Conservation (phyloP, 176 grass and related monocot species). For the Luzula sylvatica region DNA sequence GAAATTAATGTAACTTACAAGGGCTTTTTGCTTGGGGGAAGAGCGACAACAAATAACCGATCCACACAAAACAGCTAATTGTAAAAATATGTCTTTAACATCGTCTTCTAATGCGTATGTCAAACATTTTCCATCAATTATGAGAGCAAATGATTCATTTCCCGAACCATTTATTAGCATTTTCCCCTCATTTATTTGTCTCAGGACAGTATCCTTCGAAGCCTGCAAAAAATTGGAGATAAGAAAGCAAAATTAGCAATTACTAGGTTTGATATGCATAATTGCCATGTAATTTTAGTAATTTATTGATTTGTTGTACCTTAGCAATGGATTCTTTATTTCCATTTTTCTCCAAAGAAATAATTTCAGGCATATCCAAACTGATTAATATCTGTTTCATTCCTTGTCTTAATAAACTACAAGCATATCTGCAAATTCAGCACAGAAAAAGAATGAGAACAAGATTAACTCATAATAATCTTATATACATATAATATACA, state of each 20-base stretch:
- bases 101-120: slow-evolving; percentile 56
- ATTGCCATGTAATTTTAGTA: not conserved
- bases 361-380: slow-evolving; percentile 54
- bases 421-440: slow-evolving; percentile 56
- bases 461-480: not conserved
- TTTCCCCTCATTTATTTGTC: slow-evolving; percentile 53
- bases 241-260: not conserved
- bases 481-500: not conserved
- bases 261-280: not conserved
- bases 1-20: slow-evolving; percentile 30
- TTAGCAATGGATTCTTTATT: slow-evolving; percentile 38
- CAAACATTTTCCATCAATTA: slow-evolving; percentile 83
- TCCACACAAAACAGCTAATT: slow-evolving; percentile 41
- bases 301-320: slow-evolving; percentile 20
- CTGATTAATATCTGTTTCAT: slow-evolving; percentile 92
- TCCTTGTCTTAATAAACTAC: slow-evolving; percentile 81
- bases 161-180: slow-evolving; percentile 24
- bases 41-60: slow-evolving; percentile 94
- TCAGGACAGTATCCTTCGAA: slow-evolving; percentile 35
- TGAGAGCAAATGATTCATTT: slow-evolving; percentile 56
- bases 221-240: slow-evolving; percentile 30
- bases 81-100: slow-evolving; percentile 43
- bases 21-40: slow-evolving; percentile 93
- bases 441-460: slow-evolving; percentile 1
- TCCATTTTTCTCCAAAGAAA: slow-evolving; percentile 49